Evolutionary conservation across 257 asterid genomes (phyloP).

Genomic region (Cordia subcordata): DNA sequence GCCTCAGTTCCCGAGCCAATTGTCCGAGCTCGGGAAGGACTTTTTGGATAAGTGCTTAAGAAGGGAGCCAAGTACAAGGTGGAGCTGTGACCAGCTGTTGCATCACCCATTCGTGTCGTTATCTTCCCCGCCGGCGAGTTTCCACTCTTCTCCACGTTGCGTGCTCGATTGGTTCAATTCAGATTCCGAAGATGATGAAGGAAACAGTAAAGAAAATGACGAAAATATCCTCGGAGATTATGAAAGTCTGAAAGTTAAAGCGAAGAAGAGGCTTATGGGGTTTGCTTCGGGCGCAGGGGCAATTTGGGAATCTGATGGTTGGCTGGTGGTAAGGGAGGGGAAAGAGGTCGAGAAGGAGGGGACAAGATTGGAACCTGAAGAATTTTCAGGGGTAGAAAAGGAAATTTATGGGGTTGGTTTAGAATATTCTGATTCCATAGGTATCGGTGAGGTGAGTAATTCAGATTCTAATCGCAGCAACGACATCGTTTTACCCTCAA

Average conservation of each 20-base stretch:
- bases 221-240: not conserved
- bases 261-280: conserved; percentile 32
- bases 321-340: conserved; percentile 38
- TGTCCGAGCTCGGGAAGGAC: conserved; percentile 33
- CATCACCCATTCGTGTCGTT: conserved; percentile 47
- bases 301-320: conserved; percentile 49
- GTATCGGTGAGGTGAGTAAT: conserved; percentile 8
- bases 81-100: conserved; percentile 70
- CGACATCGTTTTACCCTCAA: conserved; percentile 3
- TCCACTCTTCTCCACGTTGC: conserved; percentile 44
- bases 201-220: not conserved
- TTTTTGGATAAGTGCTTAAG: conserved; percentile 47
- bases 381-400: conserved; percentile 8
- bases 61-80: conserved; percentile 34
- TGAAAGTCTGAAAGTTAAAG: conserved; percentile 1
- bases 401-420: conserved; percentile 3
- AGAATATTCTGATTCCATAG: conserved; percentile 17
- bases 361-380: conserved; percentile 15
- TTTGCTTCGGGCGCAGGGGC: conserved; percentile 26
- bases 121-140: conserved; percentile 6
- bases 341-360: conserved; percentile 19
- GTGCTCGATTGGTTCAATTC: conserved; percentile 36
- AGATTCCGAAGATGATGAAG: conserved; percentile 25
- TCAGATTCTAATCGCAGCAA: conserved; percentile 4
- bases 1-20: conserved; percentile 37